Conservation (phyloP, 495 filamentous ascomycete species). For the Xanthoparmelia taractica region DNA sequence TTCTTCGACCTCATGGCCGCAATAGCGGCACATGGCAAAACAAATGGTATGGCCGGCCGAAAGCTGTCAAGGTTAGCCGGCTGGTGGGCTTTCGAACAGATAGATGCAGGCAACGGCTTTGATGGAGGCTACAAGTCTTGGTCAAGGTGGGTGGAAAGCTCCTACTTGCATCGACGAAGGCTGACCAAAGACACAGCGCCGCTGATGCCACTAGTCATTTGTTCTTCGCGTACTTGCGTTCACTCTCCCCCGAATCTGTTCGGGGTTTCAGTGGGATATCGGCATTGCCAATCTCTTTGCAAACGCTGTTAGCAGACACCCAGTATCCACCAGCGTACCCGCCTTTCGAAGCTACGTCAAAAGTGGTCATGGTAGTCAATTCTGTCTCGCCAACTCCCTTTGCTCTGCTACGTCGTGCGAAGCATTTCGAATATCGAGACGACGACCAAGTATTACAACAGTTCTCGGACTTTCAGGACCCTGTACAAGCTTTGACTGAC, state of each 20-base stretch:
- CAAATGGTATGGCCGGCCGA: slow-evolving; percentile 84
- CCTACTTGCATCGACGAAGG: not conserved
- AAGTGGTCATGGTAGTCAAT: slow-evolving; percentile 94
- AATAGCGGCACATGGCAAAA: slow-evolving; percentile 74
- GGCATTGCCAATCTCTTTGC: slow-evolving; percentile 77
- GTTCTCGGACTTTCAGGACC: slow-evolving; percentile 84
- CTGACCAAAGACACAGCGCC: slow-evolving; percentile 49
- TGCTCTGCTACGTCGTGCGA: slow-evolving; percentile 80
- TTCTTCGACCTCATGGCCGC: slow-evolving; percentile 94
- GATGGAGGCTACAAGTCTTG: slow-evolving; percentile 89
- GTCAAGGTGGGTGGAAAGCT: slow-evolving; percentile 44
- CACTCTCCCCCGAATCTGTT: slow-evolving; percentile 68
- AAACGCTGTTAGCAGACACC: slow-evolving; percentile 81
- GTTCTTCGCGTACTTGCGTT: slow-evolving; percentile 95
- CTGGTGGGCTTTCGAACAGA: slow-evolving; percentile 98
- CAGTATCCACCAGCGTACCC: slow-evolving; percentile 87
- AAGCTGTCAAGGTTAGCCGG: slow-evolving; percentile 93
- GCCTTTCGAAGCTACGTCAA: slow-evolving; percentile 71
- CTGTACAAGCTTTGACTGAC: slow-evolving; percentile 78
- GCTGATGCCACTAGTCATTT: slow-evolving; percentile 94
- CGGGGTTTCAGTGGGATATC: slow-evolving; percentile 68
- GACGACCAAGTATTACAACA: slow-evolving; percentile 73
- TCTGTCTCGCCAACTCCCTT: slow-evolving; percentile 93
- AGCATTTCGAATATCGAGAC: slow-evolving; percentile 89
- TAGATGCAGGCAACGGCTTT: slow-evolving; percentile 80